phyloP scores from a whole-genome alignment of 345 rosid species.

The Eucalyptus sp. region DNA sequence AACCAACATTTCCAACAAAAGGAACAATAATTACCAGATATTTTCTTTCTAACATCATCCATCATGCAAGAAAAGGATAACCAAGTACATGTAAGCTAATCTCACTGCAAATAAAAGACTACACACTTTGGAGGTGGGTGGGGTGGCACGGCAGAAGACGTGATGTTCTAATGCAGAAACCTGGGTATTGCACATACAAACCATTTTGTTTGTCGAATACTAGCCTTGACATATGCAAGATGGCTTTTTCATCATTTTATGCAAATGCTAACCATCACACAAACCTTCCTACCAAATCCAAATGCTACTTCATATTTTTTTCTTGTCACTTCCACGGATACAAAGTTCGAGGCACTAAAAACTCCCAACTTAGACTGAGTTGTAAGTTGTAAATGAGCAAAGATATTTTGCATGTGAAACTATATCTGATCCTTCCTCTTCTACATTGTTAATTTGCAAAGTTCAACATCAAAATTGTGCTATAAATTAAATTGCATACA shows the following conservation, averaged over 20 bases:
- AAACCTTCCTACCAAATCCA: neutral
- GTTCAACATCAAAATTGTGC: neutral
- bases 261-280: neutral
- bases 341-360: neutral
- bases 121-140: neutral
- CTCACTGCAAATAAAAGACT: neutral
- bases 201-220: neutral
- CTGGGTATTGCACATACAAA: neutral
- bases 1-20: neutral
- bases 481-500: neutral
- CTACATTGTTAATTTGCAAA: neutral
- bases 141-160: neutral
- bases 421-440: neutral
- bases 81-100: neutral
- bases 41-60: neutral
- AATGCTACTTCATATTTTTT: neutral
- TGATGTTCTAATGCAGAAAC: neutral
- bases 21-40: neutral
- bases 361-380: neutral
- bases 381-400: neutral
- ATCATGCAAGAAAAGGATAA: neutral
- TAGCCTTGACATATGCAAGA: neutral
- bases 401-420: neutral
- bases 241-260: neutral
- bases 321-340: neutral